Percentiles rank a stretch among this genome's conserved stretches.
Conservation (phyloP, 805 yeast genomes). For the Diddensiella santjacobensis region DNA sequence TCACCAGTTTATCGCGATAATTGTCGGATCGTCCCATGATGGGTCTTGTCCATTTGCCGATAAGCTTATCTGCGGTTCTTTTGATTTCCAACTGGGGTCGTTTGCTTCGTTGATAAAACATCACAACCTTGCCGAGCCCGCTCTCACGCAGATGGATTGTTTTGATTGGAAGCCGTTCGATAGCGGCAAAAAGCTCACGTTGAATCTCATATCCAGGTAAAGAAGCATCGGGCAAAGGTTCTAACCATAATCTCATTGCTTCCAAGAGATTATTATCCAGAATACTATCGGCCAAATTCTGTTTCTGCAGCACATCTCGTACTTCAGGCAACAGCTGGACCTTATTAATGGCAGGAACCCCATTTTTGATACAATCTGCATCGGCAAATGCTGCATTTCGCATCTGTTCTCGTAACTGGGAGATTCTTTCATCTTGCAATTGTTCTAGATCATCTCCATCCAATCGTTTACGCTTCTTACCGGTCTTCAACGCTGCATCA, state of each 20-base stretch:
- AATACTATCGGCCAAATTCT: constrained; percentile 84
- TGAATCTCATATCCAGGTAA: constrained; percentile 97
- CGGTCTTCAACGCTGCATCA: constrained; percentile 70
- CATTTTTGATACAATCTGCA: constrained; percentile 52
- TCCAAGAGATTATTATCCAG: constrained; percentile 90
- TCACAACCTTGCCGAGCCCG: constrained; percentile 87
- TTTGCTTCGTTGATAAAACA: constrained; percentile 88
- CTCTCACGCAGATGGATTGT: constrained; percentile 93
- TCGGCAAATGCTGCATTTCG: constrained; percentile 59
- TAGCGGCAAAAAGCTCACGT: constrained; percentile 72
- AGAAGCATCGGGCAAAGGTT: constrained; percentile 96
- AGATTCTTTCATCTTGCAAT: constrained; percentile 88
- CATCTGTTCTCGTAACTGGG: constrained; percentile 82
- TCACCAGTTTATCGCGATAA: constrained; percentile 80
- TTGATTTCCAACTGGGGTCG: constrained; percentile 85
- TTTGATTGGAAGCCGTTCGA: constrained; percentile 81
- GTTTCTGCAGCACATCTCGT: constrained; percentile 67
- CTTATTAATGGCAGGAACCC: constrained; percentile 70
- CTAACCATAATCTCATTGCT: constrained; percentile 94
- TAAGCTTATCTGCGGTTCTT: constrained; percentile 81
- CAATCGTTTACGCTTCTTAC: constrained; percentile 49
- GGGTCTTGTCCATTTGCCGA: constrained; percentile 98
- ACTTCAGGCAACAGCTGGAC: constrained; percentile 78
- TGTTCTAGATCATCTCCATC: constrained; percentile 94
- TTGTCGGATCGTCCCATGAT: constrained; percentile 93